These are phyloP conservation scores for Xylaria curta DNA, from an alignment of 495 filamentous ascomycete genomes.

Conservation along the genomic window DNA sequence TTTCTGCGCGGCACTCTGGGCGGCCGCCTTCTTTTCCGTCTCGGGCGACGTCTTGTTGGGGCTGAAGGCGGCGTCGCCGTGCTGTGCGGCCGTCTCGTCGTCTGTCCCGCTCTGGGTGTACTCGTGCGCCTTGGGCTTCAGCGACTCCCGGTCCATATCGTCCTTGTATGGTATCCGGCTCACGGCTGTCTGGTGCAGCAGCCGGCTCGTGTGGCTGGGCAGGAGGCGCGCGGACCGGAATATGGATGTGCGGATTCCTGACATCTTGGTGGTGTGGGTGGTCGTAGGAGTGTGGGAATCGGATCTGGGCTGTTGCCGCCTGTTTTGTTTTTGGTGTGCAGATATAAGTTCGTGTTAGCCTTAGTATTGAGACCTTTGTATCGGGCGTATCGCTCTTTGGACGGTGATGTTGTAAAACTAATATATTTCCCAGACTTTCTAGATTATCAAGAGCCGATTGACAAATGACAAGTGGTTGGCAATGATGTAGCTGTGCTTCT, in stretches of 20 bases:
- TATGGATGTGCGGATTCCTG: constrained; percentile 32
- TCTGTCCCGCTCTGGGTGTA: constrained; percentile 46
- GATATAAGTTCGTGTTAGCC: background rate
- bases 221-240: constrained; percentile 23
- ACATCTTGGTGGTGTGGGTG: background rate
- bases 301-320: background rate
- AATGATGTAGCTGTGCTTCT: constrained; percentile 14
- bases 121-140: constrained; percentile 49
- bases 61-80: constrained; percentile 49
- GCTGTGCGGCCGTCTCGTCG: constrained; percentile 44
- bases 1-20: constrained; percentile 31
- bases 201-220: constrained; percentile 25
- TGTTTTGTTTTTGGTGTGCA: background rate
- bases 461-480: background rate
- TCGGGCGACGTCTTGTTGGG: constrained; percentile 49
- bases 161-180: constrained; percentile 43
- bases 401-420: background rate
- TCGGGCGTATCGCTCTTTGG: too few species aligned
- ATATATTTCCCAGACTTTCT: background rate
- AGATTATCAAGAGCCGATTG: background rate
- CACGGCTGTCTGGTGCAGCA: constrained; percentile 34
- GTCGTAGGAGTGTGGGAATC: background rate
- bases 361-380: background rate
- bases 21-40: constrained; percentile 36
- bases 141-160: constrained; percentile 48